Evolutionary conservation across 768 basidiomycete species (phyloP), one percentile per base, ranked within the genome.

Genomic region (Candolleomyces efflorescens): DNA sequence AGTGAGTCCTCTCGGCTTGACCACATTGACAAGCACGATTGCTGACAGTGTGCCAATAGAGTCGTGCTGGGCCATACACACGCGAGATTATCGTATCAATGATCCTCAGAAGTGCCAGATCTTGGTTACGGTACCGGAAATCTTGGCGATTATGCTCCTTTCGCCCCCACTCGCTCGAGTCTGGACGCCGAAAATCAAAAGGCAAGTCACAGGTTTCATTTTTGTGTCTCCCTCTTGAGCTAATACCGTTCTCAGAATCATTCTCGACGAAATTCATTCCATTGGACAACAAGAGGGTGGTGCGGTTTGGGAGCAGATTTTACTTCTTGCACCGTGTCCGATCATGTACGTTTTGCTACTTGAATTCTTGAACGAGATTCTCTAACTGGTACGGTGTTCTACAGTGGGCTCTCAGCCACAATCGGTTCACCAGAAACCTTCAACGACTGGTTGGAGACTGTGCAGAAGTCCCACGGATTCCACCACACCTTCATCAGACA

Each of bases 281-380:
- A 86, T 90, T 52, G 86, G 87, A 2, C 84, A 87, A 58, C 80
- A 86, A 63, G 82, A 85, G 56, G 84, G 82, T 1, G 88, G 88
- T 2, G 74, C 83, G 0, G 82, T 87, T 2, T 89, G 87, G 87
- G 87, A 89, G 62, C 84, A 89, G 63, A 84, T 88, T n/a, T 72
- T 90, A 7, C 68, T 90, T 5, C 70, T 90, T 13, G 82, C 86
- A 9, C 85, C 86, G 18, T 87, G 86, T 61, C 87, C 87, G 1
- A 76, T 90, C 60, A 88, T 90, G 86, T 87, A 39, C 39, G 81
- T 46, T 17, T 56, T 49, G 26, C 49, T 37, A n/a, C 1, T 23
- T 15, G 43, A 39, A 12, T n/a, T 26, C 20, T 46, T 17, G 45
- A 44, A 12, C 26, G 56, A 58, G 1, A 45, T 18, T 10, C 12